phyloP scores from a whole-genome alignment of 2,329 filamentous ascomycete species.

The Xylariomycetidae sp. region DNA sequence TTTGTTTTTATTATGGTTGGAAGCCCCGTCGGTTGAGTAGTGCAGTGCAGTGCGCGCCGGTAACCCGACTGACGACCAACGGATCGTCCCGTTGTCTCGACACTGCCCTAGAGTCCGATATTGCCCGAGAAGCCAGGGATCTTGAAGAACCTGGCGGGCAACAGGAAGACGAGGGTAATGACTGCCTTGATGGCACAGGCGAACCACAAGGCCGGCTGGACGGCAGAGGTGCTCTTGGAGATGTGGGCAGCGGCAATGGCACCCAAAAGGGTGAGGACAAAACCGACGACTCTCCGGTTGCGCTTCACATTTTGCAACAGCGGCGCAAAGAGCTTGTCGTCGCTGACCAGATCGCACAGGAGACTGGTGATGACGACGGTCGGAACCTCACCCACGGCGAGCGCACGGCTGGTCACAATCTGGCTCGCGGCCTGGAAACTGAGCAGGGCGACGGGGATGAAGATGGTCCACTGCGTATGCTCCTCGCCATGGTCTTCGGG shows the following conservation, averaged over 20 bases:
- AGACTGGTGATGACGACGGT: conserved; percentile 50
- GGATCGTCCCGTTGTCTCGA: too few relatives aligned
- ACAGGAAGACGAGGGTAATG: conserved; percentile 26
- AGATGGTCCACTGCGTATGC: conserved; percentile 19
- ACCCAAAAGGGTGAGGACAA: conserved; percentile 39
- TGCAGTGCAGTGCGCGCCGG: too few relatives aligned
- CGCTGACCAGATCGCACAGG: conserved; percentile 48
- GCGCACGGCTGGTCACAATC: conserved; percentile 44
- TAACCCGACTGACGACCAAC: too few relatives aligned
- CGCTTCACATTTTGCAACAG: conserved; percentile 40
- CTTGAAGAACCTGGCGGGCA: too few relatives aligned
- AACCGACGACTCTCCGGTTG: conserved; percentile 39
- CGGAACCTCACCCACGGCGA: conserved; percentile 49
- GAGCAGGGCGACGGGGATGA: conserved; percentile 37
- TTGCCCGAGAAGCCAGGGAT: too few relatives aligned
- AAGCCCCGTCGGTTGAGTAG: too few relatives aligned
- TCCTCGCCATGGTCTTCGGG: too few relatives aligned
- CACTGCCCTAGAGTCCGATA: too few relatives aligned
- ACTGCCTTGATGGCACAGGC: conserved; percentile 37
- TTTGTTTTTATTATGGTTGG: too few relatives aligned
- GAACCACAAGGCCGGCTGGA: conserved; percentile 39
- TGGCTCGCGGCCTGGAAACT: conserved; percentile 51
- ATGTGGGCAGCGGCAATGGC: conserved; percentile 43
- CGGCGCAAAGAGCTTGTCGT: conserved; percentile 40
- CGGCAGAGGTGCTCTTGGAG: conserved; percentile 34